Conservation (phyloP, 2,329 filamentous ascomycete genomes). For the Hirsutella thompsonii region DNA sequence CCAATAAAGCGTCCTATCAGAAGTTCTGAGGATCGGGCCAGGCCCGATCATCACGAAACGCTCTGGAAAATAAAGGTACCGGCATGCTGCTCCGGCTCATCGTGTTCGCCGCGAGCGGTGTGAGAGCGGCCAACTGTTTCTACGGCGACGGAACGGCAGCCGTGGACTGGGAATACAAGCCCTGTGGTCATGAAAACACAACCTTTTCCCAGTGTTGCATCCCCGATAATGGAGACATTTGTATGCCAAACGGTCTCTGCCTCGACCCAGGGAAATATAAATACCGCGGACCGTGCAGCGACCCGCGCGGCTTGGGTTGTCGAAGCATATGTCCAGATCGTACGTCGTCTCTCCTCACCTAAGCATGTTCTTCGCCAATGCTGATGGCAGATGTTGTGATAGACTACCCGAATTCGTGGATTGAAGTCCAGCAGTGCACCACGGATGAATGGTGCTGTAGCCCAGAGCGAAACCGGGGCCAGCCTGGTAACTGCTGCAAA, state of each 20-base stretch:
- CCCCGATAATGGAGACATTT: background rate
- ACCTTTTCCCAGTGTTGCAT: background rate
- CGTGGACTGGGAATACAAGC: background rate
- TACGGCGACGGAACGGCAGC: slow-evolving; percentile 1
- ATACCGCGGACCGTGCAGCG: background rate
- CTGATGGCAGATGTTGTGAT: background rate
- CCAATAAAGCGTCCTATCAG: no score
- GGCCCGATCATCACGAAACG: no score
- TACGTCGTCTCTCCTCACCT: background rate
- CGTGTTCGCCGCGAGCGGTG: background rate
- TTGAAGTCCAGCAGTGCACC: background rate
- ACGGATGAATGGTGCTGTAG: background rate
- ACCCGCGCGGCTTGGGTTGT: background rate
- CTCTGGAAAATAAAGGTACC: no score
- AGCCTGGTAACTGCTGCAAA: background rate
- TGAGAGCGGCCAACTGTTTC: background rate
- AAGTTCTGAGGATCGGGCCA: no score
- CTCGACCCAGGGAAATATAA: background rate
- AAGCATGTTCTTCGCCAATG: background rate
- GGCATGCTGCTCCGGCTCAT: background rate
- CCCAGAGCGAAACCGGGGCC: background rate
- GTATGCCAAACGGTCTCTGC: slow-evolving; percentile 1
- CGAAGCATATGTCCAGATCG: background rate
- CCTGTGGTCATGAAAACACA: background rate
- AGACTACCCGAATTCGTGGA: background rate